phyloP scores from a whole-genome alignment of 2,329 filamentous ascomycete genomes.

The Fragosphaeria purpurea region DNA sequence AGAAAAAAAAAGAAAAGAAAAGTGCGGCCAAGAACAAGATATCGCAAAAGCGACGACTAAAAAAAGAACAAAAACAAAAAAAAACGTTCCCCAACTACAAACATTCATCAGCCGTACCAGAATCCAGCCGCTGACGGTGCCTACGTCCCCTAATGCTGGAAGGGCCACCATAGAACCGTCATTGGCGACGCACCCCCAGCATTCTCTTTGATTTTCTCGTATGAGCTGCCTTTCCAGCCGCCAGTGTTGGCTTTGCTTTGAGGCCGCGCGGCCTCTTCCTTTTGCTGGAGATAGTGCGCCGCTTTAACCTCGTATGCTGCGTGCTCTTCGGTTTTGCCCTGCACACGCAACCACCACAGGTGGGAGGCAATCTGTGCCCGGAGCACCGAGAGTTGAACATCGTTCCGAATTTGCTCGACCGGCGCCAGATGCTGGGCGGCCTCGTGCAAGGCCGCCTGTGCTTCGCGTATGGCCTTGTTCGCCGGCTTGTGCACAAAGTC shows the following conservation, averaged over 20 bases:
- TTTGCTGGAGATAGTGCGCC: not conserved
- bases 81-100: not conserved
- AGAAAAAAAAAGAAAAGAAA: not conserved
- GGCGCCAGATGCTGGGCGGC: not conserved
- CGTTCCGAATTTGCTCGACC: not conserved
- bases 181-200: no score
- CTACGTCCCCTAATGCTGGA: no score
- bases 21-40: not conserved
- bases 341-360: constrained; percentile 14
- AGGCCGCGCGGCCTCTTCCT: not conserved
- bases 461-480: constrained; percentile 17
- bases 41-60: not conserved
- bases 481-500: no score
- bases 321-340: constrained; percentile 9
- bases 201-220: not conserved
- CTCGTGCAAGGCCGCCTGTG: constrained; percentile 12
- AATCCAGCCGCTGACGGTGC: no score
- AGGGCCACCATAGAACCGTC: no score
- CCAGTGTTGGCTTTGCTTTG: not conserved
- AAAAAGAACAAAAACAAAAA: not conserved
- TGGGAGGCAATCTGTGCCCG: constrained; percentile 13
- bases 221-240: not conserved
- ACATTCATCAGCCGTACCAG: not conserved
- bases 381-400: constrained; percentile 2
- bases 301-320: constrained; percentile 10